phyloP scores from a whole-genome alignment of 2,329 filamentous ascomycete genomes.

The Colletotrichum sublineola region DNA sequence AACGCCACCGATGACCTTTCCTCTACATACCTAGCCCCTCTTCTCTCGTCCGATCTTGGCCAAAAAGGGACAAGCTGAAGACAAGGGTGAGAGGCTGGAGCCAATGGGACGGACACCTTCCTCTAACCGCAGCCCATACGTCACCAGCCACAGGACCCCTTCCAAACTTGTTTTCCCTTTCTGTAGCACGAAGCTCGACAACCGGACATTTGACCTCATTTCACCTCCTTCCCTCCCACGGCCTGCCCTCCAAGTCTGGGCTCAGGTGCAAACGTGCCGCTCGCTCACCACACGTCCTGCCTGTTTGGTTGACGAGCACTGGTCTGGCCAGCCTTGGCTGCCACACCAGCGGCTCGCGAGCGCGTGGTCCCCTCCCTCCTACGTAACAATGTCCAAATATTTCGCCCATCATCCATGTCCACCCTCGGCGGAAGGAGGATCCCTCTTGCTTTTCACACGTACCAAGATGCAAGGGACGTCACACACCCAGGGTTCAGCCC shows the following conservation, averaged over 20 bases:
- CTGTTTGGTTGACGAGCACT: not conserved
- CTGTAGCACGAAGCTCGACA: not conserved
- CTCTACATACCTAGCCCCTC: too few species aligned
- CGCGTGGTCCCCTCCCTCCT: slow-evolving; percentile 10
- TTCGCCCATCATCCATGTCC: not conserved
- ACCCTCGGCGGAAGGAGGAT: not conserved
- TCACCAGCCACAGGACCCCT: slow-evolving; percentile 41
- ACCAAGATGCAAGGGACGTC: slow-evolving; percentile 35
- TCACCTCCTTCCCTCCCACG: too few species aligned
- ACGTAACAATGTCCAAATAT: slow-evolving; percentile 18
- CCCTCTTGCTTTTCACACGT: not conserved
- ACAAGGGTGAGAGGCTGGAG: slow-evolving; percentile 36
- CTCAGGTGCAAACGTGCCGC: not conserved
- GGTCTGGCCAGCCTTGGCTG: slow-evolving; percentile 20
- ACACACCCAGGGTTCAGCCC: slow-evolving; percentile 25
- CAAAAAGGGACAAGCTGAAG: not conserved
- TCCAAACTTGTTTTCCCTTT: slow-evolving; percentile 35
- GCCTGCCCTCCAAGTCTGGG: too few species aligned
- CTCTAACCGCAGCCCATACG: slow-evolving; percentile 18
- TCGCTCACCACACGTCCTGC: not conserved
- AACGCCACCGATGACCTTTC: not conserved
- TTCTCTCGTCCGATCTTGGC: slow-evolving; percentile 1
- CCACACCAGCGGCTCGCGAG: not conserved
- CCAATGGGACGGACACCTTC: slow-evolving; percentile 25
- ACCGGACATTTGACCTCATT: not conserved